Evolutionary conservation across 139 green algal species (phyloP).

Genomic region (Micractinium sp.): DNA sequence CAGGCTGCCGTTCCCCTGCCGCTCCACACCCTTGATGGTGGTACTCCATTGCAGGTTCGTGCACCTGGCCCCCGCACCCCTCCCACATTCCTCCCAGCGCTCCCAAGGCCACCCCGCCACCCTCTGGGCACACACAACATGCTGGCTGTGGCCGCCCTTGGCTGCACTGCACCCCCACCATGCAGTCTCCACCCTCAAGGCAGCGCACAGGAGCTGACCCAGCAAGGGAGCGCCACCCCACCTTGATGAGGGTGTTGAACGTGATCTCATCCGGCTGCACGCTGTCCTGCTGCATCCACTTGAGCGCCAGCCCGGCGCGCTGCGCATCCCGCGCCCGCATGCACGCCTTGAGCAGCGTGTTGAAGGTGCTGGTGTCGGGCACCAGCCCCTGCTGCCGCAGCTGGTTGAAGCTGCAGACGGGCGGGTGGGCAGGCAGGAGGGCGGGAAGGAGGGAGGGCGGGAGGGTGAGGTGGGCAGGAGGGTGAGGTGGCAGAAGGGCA

Average conservation of each 20-base stretch:
- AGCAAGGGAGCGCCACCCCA: not conserved
- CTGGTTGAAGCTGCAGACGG: slow-evolving; percentile 35
- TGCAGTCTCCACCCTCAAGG: too few species aligned
- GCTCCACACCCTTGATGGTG: too few species aligned
- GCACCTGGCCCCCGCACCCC: too few species aligned
- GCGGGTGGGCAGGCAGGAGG: not conserved
- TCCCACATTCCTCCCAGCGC: too few species aligned
- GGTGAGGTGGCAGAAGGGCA: too few species aligned
- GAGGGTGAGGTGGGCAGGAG: too few species aligned
- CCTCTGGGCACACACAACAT: not conserved
- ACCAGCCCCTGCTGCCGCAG: slow-evolving; percentile 53
- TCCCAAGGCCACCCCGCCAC: too few species aligned
- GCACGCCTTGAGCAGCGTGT: slow-evolving; percentile 65
- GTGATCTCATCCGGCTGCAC: slow-evolving; percentile 54
- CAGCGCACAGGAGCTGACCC: too few species aligned
- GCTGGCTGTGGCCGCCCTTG: too few species aligned
- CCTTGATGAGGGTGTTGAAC: slow-evolving; percentile 65
- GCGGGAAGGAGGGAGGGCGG: too few species aligned
- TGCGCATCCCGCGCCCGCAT: slow-evolving; percentile 44
- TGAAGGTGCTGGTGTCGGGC: slow-evolving; percentile 67
- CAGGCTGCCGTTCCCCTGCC: too few species aligned
- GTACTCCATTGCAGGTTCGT: too few species aligned
- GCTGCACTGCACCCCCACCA: not conserved
- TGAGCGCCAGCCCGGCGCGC: slow-evolving; percentile 54
- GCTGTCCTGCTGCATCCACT: slow-evolving; percentile 42